Evolutionary conservation across 495 filamentous ascomycete genomes (phyloP).

Genomic region (Saxispiralis lemnorum): DNA sequence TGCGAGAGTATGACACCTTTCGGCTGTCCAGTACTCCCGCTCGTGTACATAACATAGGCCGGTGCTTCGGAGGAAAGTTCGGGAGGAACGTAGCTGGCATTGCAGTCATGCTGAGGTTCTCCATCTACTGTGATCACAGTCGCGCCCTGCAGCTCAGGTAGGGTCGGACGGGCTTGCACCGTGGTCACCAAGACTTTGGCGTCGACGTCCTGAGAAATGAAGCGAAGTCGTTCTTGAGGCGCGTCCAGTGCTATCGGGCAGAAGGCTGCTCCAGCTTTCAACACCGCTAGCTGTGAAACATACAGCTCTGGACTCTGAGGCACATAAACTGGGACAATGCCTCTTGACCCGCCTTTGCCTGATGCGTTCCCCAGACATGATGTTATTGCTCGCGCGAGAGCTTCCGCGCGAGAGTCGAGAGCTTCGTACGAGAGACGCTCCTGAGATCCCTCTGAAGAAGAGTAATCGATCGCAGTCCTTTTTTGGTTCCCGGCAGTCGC

Average conservation of each 20-base stretch:
- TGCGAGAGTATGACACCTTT: slow-evolving; percentile 75
- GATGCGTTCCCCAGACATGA: background rate
- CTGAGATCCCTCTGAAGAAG: slow-evolving; percentile 28
- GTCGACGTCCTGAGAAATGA: slow-evolving; percentile 51
- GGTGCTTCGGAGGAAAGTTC: slow-evolving; percentile 19
- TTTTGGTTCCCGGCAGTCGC: slow-evolving; percentile 13
- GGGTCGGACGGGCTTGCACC: background rate
- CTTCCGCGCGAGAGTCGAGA: slow-evolving; percentile 38
- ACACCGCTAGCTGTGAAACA: slow-evolving; percentile 48
- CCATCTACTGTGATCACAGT: slow-evolving; percentile 6
- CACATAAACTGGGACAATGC: slow-evolving; percentile 52
- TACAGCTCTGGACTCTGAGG: slow-evolving; percentile 57
- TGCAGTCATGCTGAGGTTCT: background rate
- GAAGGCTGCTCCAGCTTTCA: slow-evolving; percentile 64
- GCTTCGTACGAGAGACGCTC: slow-evolving; percentile 36
- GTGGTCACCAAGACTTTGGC: slow-evolving; percentile 23
- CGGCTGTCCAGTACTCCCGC: slow-evolving; percentile 71
- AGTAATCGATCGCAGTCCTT: slow-evolving; percentile 41
- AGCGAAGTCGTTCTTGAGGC: slow-evolving; percentile 51
- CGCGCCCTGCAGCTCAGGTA: slow-evolving; percentile 22
- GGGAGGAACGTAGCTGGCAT: background rate
- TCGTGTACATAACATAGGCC: slow-evolving; percentile 86
- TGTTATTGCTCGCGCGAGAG: slow-evolving; percentile 33
- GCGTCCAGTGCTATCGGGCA: slow-evolving; percentile 59
- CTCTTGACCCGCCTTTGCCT: background rate